Conservation (phyloP, 768 basidiomycete species). For the Amanita exitialis region DNA sequence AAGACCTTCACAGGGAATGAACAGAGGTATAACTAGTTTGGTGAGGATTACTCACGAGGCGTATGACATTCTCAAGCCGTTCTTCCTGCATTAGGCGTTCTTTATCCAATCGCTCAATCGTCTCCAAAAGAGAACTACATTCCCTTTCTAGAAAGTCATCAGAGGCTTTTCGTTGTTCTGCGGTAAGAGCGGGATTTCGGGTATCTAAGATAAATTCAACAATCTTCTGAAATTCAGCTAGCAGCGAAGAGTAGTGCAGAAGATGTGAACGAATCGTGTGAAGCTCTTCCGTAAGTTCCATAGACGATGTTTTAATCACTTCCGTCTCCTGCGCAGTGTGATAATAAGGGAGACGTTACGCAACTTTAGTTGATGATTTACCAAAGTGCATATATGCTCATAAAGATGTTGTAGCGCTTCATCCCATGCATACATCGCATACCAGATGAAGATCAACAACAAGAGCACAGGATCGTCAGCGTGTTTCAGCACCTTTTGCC, state of each 20-base stretch:
- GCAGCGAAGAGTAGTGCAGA: slow-evolving; percentile 44
- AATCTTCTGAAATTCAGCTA: slow-evolving; percentile 46
- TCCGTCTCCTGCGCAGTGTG: slow-evolving; percentile 31
- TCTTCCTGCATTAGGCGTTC: too few relatives aligned
- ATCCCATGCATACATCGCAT: slow-evolving; percentile 54
- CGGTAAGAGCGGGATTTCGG: slow-evolving; percentile 39
- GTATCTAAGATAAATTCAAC: slow-evolving; percentile 42
- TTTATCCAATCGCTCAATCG: slow-evolving; percentile 38
- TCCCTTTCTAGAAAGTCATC: slow-evolving; percentile 30
- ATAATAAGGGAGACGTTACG: background rate
- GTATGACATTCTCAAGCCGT: slow-evolving; percentile 40
- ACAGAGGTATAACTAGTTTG: background rate
- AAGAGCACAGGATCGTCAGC: slow-evolving; percentile 46
- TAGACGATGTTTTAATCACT: slow-evolving; percentile 32
- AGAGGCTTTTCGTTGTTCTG: slow-evolving; percentile 19
- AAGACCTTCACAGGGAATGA: slow-evolving; percentile 24
- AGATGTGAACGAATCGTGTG: slow-evolving; percentile 52
- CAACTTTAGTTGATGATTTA: slow-evolving; percentile 14
- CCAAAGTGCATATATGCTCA: slow-evolving; percentile 37
- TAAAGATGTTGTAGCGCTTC: slow-evolving; percentile 46
- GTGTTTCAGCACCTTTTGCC: slow-evolving; percentile 29
- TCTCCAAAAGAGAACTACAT: slow-evolving; percentile 33
- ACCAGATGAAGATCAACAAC: too few relatives aligned
- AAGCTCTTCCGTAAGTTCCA: slow-evolving; percentile 38
- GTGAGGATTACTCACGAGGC: slow-evolving; percentile 20